phyloP scores from a whole-genome alignment of 2,329 filamentous ascomycete genomes.

The Fusarium euwallaceae region DNA sequence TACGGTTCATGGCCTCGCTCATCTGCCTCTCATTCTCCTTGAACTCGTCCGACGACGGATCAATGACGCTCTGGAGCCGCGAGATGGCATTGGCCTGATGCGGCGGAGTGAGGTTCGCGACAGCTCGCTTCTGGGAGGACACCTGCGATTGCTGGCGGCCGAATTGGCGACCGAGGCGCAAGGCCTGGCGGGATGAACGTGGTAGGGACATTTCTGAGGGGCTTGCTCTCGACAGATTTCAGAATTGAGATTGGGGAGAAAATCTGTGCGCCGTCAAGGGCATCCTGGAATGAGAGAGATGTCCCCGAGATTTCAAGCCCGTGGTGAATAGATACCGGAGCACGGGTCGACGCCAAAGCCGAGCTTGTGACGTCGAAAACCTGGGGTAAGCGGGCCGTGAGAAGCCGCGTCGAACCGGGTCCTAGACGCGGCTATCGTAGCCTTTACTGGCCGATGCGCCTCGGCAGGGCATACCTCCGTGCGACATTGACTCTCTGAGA shows the following conservation, averaged over 20 bases:
- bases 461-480: conserved; percentile 28
- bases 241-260: conserved; percentile 5
- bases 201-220: conserved; percentile 60
- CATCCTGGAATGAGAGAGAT: conserved; percentile 20
- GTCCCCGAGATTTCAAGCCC: conserved; percentile 18
- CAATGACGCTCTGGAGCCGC: conserved; percentile 80
- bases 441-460: conserved; percentile 37
- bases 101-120: conserved; percentile 83
- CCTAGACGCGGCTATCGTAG: conserved; percentile 32
- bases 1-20: conserved; percentile 76
- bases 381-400: conserved; percentile 45
- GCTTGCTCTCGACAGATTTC: conserved; percentile 8
- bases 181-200: conserved; percentile 60
- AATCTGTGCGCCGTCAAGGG: conserved; percentile 10
- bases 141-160: conserved; percentile 54
- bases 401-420: conserved; percentile 41
- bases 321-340: conserved; percentile 22
- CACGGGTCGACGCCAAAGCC: conserved; percentile 36
- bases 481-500: conserved; percentile 12
- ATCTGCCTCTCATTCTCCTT: conserved; percentile 85
- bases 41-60: conserved; percentile 82
- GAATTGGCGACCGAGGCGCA: conserved; percentile 54
- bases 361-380: conserved; percentile 48
- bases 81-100: conserved; percentile 89
- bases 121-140: conserved; percentile 52